These are phyloP conservation scores for Lecanicillium sp. DNA, from an alignment of 2,329 filamentous ascomycete genomes.

Conservation along the genomic window DNA sequence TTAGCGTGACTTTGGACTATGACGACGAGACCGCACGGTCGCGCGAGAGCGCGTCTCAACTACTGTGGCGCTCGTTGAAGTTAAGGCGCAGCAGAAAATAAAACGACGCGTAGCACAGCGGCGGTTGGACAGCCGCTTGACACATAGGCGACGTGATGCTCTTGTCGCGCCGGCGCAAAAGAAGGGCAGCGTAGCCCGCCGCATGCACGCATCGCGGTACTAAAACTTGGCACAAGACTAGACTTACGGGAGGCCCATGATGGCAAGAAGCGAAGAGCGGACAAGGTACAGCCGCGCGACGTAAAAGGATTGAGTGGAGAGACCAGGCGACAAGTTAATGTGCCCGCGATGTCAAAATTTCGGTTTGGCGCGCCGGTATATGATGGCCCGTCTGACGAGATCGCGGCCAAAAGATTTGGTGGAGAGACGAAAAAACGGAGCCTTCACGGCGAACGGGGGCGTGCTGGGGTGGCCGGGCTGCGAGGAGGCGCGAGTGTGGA, in stretches of 20 bases:
- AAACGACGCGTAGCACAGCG: too few relatives aligned
- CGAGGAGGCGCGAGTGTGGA: neutral
- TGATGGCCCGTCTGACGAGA: slow-evolving; percentile 7
- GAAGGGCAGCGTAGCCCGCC: too few relatives aligned
- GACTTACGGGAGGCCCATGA: slow-evolving; percentile 42
- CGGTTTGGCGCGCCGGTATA: slow-evolving; percentile 1
- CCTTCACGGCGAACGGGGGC: slow-evolving; percentile 3
- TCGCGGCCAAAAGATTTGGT: slow-evolving; percentile 5
- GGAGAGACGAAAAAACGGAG: slow-evolving; percentile 10
- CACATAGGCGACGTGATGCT: too few relatives aligned
- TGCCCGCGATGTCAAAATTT: neutral
- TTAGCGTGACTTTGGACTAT: neutral
- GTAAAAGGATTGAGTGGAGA: neutral
- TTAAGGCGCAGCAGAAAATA: too few relatives aligned
- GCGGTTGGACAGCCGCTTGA: too few relatives aligned
- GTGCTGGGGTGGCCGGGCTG: slow-evolving; percentile 1
- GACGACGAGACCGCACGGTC: too few relatives aligned
- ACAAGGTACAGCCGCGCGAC: neutral
- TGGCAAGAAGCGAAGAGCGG: slow-evolving; percentile 7
- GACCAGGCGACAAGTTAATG: neutral
- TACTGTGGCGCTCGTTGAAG: too few relatives aligned
- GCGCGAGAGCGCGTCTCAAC: too few relatives aligned
- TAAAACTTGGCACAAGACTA: neutral
- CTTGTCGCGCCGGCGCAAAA: too few relatives aligned
- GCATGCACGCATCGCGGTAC: too few relatives aligned